Evolutionary conservation across 2,329 filamentous ascomycete species (phyloP).

Genomic region (Fusarium napiforme): DNA sequence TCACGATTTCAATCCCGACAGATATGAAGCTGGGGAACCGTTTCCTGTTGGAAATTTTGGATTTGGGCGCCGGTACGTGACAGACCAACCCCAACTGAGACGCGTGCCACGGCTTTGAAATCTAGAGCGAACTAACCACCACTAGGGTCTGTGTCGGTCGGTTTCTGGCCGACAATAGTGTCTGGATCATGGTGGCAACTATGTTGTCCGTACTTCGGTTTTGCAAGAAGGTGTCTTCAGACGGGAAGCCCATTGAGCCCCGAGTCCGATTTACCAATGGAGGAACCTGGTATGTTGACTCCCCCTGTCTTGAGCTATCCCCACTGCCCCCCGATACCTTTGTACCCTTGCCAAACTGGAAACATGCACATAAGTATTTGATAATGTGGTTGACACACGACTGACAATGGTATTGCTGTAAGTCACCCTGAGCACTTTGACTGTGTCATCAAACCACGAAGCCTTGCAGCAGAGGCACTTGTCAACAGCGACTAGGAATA

Average conservation of each 20-base stretch:
- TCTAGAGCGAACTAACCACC: not conserved
- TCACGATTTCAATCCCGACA: constrained; percentile 59
- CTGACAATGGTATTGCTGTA: not conserved
- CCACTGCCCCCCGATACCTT: not conserved
- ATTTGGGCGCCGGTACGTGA: constrained; percentile 47
- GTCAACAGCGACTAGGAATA: constrained; percentile 12
- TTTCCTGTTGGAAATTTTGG: constrained; percentile 52
- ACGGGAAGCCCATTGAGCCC: constrained; percentile 45
- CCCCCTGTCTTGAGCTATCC: not conserved
- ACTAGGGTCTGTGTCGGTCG: constrained; percentile 48
- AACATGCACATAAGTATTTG: not conserved
- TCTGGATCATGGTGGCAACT: constrained; percentile 51
- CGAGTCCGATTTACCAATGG: constrained; percentile 47
- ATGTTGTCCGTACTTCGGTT: constrained; percentile 48
- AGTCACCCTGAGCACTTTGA: constrained; percentile 50
- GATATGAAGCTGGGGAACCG: constrained; percentile 59
- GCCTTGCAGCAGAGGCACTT: constrained; percentile 21
- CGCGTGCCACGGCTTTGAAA: not conserved
- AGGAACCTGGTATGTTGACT: constrained; percentile 46
- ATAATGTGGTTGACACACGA: not conserved
- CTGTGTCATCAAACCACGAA: constrained; percentile 42
- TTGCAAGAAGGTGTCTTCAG: constrained; percentile 37
- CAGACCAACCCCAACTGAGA: not conserved
- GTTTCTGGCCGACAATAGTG: constrained; percentile 50
- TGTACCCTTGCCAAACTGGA: not conserved